phyloP scores from a whole-genome alignment of 257 asterid genomes.

The Vinca minor region DNA sequence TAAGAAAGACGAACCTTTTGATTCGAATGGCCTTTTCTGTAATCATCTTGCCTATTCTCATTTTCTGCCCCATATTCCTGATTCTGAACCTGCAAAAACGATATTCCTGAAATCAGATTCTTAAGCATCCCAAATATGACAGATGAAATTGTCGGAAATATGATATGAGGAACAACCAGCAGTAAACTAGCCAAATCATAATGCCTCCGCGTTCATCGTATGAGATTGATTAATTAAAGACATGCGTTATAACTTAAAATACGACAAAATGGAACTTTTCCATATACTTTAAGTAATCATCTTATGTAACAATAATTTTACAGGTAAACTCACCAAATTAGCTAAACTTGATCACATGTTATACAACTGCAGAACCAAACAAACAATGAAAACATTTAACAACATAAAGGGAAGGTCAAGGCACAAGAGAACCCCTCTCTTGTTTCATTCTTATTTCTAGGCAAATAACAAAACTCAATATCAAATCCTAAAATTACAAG shows the following conservation, averaged over 20 bases:
- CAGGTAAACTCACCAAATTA: neutral
- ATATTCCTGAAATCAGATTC: neutral
- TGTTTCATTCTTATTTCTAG: no score
- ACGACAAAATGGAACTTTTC: no score
- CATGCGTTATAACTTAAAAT: neutral
- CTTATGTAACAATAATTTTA: neutral
- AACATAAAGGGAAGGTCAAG: neutral
- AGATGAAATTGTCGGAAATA: neutral
- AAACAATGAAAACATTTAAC: neutral
- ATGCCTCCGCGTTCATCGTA: neutral
- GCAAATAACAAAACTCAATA: no score
- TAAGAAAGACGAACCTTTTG: conserved; percentile 20
- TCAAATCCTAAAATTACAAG: neutral
- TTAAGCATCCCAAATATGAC: neutral
- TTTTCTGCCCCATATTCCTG: conserved; percentile 19
- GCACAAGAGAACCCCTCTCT: neutral
- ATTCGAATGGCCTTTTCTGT: conserved; percentile 13
- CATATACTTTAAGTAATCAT: neutral
- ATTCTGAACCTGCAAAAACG: conserved; percentile 11
- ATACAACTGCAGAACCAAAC: neutral
- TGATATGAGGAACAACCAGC: neutral
- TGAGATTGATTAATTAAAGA: no score
- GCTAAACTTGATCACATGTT: neutral
- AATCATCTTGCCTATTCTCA: conserved; percentile 16
- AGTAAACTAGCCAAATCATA: neutral